Evolutionary conservation across 2,329 filamentous ascomycete genomes (phyloP).

Genomic region (Huntiella decipiens): DNA sequence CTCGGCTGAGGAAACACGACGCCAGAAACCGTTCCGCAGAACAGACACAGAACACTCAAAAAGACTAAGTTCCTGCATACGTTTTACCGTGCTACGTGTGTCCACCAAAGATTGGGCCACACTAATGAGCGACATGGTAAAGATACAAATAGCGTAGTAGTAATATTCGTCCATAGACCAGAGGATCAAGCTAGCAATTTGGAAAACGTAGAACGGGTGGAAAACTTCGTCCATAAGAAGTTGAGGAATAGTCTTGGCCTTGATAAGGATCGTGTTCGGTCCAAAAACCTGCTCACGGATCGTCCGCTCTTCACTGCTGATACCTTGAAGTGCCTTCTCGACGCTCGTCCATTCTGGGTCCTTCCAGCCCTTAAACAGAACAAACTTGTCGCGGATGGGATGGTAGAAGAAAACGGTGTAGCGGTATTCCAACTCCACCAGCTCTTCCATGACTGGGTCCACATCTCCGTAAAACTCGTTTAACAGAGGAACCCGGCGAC

Average conservation of each 20-base stretch:
- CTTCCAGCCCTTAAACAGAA: slow-evolving; percentile 79
- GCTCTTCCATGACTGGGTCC: slow-evolving; percentile 55
- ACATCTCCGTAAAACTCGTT: slow-evolving; percentile 45
- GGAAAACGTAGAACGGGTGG: slow-evolving; percentile 78
- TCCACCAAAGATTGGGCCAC: slow-evolving; percentile 80
- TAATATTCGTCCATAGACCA: slow-evolving; percentile 97
- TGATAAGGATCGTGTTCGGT: slow-evolving; percentile 75
- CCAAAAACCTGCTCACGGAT: slow-evolving; percentile 75
- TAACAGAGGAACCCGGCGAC: slow-evolving; percentile 14
- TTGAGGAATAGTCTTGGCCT: slow-evolving; percentile 68
- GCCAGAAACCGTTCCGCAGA: slow-evolving; percentile 88
- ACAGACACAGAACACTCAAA: slow-evolving; percentile 95
- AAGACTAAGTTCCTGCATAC: slow-evolving; percentile 73
- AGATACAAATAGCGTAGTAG: slow-evolving; percentile 91
- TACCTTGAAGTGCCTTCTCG: slow-evolving; percentile 52
- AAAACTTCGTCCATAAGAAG: slow-evolving; percentile 71
- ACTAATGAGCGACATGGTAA: slow-evolving; percentile 82
- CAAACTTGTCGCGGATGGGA: slow-evolving; percentile 71
- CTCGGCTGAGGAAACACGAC: slow-evolving; percentile 67
- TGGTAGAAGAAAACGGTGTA: slow-evolving; percentile 91
- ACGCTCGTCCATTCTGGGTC: slow-evolving; percentile 77
- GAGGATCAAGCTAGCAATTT: slow-evolving; percentile 78
- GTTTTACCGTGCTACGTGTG: slow-evolving; percentile 75
- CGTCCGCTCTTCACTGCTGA: slow-evolving; percentile 77
- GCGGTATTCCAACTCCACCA: slow-evolving; percentile 74